Percentiles rank a stretch among this genome's conserved stretches.
Evolutionary conservation across 257 asterid species (phyloP).

Genomic region (Ligustrum vulgare): DNA sequence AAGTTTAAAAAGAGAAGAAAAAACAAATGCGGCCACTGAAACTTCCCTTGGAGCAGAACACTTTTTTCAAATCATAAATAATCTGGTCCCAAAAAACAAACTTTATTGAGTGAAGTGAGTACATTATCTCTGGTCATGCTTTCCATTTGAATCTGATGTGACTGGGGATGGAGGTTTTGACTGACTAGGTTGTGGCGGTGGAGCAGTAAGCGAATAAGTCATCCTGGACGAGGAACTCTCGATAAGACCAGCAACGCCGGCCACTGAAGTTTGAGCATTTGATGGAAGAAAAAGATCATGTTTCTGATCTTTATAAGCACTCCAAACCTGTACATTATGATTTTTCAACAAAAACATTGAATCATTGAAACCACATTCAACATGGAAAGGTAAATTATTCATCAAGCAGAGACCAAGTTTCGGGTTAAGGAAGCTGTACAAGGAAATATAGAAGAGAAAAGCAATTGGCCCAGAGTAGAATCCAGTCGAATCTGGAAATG

Average conservation of each 20-base stretch:
- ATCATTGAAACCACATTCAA: neutral
- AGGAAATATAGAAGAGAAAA: neutral
- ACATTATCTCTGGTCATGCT: conserved; percentile 25
- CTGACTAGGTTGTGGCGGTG: conserved; percentile 59
- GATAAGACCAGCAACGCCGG: conserved; percentile 98
- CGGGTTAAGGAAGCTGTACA: neutral
- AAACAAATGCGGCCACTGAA: conserved; percentile 13
- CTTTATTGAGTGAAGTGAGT: neutral
- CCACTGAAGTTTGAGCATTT: conserved; percentile 95
- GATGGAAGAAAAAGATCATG: conserved; percentile 98
- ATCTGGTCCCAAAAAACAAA: conserved; percentile 6
- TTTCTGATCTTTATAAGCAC: conserved; percentile 94
- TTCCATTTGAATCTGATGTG: conserved; percentile 52
- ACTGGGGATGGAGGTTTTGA: conserved; percentile 38
- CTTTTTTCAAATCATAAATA: neutral
- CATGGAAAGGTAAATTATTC: neutral
- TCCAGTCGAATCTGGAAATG: neutral
- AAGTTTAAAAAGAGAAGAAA: neutral
- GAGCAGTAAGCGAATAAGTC: conserved; percentile 82
- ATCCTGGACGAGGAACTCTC: conserved; percentile 81
- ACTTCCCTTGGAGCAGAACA: neutral
- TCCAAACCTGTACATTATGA: conserved; percentile 72
- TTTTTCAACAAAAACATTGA: neutral
- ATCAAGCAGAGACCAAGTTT: neutral
- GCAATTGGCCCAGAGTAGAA: neutral